phyloP scores from a whole-genome alignment of 164 flowering plant genomes.

The Litsea cubeba region DNA sequence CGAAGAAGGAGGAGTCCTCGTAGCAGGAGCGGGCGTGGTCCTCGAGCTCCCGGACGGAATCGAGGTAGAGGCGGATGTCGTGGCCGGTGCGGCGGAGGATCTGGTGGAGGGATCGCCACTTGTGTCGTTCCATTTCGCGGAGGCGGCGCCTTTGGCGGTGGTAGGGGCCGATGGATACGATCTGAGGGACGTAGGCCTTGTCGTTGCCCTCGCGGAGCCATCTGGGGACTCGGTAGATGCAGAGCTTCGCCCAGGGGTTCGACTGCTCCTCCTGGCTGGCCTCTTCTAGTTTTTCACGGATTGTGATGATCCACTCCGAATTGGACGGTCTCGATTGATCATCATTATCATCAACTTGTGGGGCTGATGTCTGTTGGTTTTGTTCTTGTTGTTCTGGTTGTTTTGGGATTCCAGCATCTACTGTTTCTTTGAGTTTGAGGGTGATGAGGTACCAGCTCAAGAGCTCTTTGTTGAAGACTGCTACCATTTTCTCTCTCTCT shows the following conservation, averaged over 20 bases:
- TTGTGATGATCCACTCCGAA: constrained; percentile 62
- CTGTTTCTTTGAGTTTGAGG: constrained; percentile 30
- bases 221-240: constrained; percentile 49
- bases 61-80: constrained; percentile 37
- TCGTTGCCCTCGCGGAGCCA: constrained; percentile 43
- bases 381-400: background rate
- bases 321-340: constrained; percentile 21
- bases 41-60: constrained; percentile 44
- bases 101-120: constrained; percentile 49
- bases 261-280: constrained; percentile 55
- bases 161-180: constrained; percentile 69
- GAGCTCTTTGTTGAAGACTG: constrained; percentile 35
- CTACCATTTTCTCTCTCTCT: constrained; percentile 25
- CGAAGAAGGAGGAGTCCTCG: constrained; percentile 28
- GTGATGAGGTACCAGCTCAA: constrained; percentile 36
- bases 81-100: constrained; percentile 42
- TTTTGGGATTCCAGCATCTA: constrained; percentile 17
- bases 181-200: constrained; percentile 60
- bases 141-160: constrained; percentile 47
- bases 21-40: constrained; percentile 60
- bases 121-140: constrained; percentile 58
- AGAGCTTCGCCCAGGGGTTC: constrained; percentile 46
- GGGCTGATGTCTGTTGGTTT: background rate
- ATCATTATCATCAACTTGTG: background rate
- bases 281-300: constrained; percentile 58